Evolutionary conservation across 1,139 yeast species (phyloP).

Genomic region (Protomyces inundatus): DNA sequence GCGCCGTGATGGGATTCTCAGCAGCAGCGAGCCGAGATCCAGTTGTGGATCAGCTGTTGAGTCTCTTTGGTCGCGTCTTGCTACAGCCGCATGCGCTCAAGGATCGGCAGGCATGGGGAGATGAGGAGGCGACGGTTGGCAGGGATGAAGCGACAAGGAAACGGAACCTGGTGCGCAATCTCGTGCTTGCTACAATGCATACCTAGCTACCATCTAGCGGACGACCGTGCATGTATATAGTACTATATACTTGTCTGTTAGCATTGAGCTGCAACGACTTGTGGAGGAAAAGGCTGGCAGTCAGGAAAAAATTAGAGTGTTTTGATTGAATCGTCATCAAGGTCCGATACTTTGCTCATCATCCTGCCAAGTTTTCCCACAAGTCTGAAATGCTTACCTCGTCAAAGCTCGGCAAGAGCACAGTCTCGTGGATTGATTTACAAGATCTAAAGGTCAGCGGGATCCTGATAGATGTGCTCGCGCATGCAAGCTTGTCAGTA

Average conservation of each 20-base stretch:
- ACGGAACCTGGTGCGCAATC: not conserved
- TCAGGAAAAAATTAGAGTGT: slow-evolving; percentile 1
- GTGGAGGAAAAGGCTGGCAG: not conserved
- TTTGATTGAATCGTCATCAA: not conserved
- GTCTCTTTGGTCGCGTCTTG: not conserved
- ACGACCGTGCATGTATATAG: too few species aligned
- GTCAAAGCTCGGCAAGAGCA: not conserved
- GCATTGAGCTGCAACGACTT: not conserved
- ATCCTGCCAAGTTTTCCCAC: not conserved
- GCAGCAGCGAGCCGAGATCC: not conserved
- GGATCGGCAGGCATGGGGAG: not conserved
- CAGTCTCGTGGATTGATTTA: not conserved
- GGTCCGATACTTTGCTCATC: not conserved
- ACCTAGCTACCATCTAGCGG: not conserved
- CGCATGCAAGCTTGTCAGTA: not conserved
- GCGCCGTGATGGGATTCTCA: not conserved
- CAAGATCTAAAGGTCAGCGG: not conserved
- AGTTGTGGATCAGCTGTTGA: not conserved
- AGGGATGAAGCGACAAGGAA: not conserved
- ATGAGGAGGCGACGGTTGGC: not conserved
- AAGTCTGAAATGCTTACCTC: not conserved
- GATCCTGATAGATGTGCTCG: not conserved
- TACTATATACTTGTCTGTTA: not conserved
- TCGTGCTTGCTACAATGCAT: not conserved
- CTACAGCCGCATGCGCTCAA: not conserved